These are phyloP conservation scores for Leonotis leonurus DNA, from an alignment of 257 asterid genomes.

Conservation along the genomic window DNA sequence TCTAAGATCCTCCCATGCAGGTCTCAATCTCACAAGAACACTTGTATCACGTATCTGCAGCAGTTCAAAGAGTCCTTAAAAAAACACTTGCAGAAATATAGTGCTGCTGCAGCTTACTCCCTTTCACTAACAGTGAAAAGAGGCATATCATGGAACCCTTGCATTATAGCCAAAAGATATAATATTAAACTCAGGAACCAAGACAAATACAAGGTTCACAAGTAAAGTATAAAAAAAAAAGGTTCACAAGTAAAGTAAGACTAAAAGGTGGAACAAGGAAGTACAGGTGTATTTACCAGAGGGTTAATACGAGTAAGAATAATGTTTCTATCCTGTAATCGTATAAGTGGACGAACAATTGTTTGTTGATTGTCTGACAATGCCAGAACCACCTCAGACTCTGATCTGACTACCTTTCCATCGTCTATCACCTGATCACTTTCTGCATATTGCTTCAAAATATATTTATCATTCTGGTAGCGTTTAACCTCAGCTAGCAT, in stretches of 20 bases:
- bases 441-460: constrained; percentile 92
- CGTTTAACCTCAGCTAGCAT: constrained; percentile 83
- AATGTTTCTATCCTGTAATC: constrained; percentile 79
- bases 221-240: background rate
- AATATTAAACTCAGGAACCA: background rate
- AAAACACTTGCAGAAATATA: background rate
- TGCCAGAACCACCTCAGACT: constrained; percentile 82
- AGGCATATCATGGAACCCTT: background rate
- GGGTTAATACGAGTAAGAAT: constrained; percentile 94
- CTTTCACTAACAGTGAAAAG: background rate
- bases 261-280: background rate
- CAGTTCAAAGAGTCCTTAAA: constrained; percentile 8
- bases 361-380: constrained; percentile 78
- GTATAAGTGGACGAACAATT: constrained; percentile 77
- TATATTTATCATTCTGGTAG: constrained; percentile 76
- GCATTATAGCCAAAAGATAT: background rate
- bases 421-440: constrained; percentile 76
- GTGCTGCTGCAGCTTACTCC: background rate
- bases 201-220: background rate
- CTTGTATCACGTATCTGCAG: constrained; percentile 93
- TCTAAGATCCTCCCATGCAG: constrained; percentile 99
- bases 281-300: constrained; percentile 35
- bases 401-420: constrained; percentile 74
- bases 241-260: background rate
- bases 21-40: constrained; percentile 94